Base-by-base conservation (phyloP, 106 monocot species). In the Xerophyta viscosa region DNA sequence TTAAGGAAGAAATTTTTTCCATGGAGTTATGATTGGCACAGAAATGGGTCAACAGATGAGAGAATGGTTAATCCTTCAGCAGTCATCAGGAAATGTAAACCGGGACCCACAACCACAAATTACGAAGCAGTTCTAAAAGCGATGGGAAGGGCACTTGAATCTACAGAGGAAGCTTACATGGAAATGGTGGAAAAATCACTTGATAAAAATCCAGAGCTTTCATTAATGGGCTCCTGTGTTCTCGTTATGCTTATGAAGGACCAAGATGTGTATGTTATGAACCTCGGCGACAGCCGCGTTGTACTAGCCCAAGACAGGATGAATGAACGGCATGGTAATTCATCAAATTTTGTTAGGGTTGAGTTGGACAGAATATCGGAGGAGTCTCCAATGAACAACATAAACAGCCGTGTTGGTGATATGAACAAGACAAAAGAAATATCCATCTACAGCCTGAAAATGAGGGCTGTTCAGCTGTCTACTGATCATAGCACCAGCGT, bases 181-280 rank as follows among this genome's bases (percentile, higher is more conserved):
- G 77, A 81, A 12, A 78, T 85, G 81, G 94, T 96, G 27, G 94
- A 89, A 60, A 79, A 23, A 18, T 48, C 75, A 44, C 75, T 96
- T 26, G 84, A 89, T 43, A 75, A 25, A 25, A 86, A 89, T 53
- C 89, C 96, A n/a, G 96, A 98, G 75, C 89, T 98, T 37, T 85
- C 96, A 31, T 39, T 98, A 22, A 90, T 98, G 96, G 96, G 96
- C 22, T 98, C 96, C 12, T 98, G 96, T 62, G 96, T 98, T 56
- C 77, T 98, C 23, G 96, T 98, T 29, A 98, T 90, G 89, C 52
- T 98, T 53, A 98, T 98, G 89, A 98, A 90, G 69, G 96, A 90
- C 64, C 76, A 90, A 44, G 96, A 98, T 74, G 96, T 98, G 0
- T 98, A 98, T 58, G 74, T 90, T 31, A 98, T 98, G 89, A 98